These are phyloP conservation scores for Dissoconium aciculare DNA, from an alignment of 2,329 filamentous ascomycete genomes.

Conservation along the genomic window DNA sequence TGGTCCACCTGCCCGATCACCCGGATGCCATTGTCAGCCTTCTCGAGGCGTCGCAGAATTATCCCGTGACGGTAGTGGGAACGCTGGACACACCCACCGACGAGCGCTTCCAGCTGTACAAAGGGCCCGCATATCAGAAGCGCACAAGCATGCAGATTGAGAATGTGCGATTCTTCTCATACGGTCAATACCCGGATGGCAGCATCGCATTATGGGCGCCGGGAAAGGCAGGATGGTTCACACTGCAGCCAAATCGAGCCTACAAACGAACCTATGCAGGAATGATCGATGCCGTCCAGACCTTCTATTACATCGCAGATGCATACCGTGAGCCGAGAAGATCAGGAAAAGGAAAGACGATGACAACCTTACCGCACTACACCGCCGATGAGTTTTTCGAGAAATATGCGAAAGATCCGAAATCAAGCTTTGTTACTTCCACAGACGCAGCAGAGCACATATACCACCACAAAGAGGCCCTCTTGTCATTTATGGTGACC, in stretches of 20 bases:
- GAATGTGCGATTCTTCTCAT: constrained; percentile 34
- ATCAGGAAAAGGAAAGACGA: constrained; percentile 23
- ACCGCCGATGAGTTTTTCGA: constrained; percentile 27
- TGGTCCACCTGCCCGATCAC: constrained; percentile 28
- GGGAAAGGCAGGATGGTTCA: constrained; percentile 52
- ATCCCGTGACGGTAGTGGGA: constrained; percentile 49
- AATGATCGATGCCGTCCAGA: constrained; percentile 47
- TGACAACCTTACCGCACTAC: constrained; percentile 16
- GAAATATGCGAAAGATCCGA: constrained; percentile 18
- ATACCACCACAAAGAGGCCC: constrained; percentile 25
- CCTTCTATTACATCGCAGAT: constrained; percentile 49
- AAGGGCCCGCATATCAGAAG: constrained; percentile 6
- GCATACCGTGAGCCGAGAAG: constrained; percentile 31
- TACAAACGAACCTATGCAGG: constrained; percentile 44
- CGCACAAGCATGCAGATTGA: constrained; percentile 38
- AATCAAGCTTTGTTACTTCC: constrained; percentile 5
- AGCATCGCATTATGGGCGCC: constrained; percentile 50
- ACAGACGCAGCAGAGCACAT: constrained; percentile 15
- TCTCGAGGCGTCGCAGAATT: constrained; percentile 43
- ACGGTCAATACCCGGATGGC: constrained; percentile 40
- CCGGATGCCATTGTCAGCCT: constrained; percentile 39
- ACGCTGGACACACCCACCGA: constrained; percentile 37
- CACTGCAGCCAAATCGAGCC: constrained; percentile 43
- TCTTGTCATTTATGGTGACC: constrained; percentile 32
- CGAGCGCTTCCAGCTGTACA: constrained; percentile 23